phyloP scores from a whole-genome alignment of 106 monocot species.

The Dendrobium chrysotoxum region DNA sequence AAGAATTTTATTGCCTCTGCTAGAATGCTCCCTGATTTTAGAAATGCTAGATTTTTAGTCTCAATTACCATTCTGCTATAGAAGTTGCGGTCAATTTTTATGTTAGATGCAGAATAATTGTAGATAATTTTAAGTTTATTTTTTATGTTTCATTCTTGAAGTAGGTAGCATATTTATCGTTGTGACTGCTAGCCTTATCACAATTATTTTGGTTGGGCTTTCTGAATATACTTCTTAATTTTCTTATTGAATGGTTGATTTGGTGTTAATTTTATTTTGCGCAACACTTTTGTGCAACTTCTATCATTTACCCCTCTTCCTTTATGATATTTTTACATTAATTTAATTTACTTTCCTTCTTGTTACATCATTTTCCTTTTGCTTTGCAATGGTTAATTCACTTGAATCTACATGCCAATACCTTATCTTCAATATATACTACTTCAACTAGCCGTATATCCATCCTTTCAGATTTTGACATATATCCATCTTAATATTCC shows the following conservation, averaged over 20 bases:
- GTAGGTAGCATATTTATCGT: neutral
- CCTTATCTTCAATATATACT: neutral
- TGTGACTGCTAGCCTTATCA: neutral
- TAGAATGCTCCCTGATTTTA: neutral
- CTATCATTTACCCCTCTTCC: neutral
- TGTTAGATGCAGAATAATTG: neutral
- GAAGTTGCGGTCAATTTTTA: neutral
- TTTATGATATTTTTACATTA: neutral
- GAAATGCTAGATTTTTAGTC: neutral
- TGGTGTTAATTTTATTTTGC: neutral
- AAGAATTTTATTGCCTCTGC: neutral
- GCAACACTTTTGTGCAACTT: neutral
- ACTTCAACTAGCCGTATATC: neutral
- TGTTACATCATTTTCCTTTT: neutral
- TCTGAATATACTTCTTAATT: neutral
- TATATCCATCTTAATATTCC: neutral
- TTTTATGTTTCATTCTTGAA: neutral
- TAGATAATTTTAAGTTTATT: neutral
- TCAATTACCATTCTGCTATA: neutral
- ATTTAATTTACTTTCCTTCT: neutral
- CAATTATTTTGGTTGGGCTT: too few species aligned
- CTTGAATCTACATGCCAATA: neutral
- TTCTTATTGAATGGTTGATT: neutral
- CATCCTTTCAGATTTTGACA: neutral
- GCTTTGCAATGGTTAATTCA: neutral